phyloP scores from a whole-genome alignment of 371 early-diverging fungal genomes.

The Rhizopus arrhizus region DNA sequence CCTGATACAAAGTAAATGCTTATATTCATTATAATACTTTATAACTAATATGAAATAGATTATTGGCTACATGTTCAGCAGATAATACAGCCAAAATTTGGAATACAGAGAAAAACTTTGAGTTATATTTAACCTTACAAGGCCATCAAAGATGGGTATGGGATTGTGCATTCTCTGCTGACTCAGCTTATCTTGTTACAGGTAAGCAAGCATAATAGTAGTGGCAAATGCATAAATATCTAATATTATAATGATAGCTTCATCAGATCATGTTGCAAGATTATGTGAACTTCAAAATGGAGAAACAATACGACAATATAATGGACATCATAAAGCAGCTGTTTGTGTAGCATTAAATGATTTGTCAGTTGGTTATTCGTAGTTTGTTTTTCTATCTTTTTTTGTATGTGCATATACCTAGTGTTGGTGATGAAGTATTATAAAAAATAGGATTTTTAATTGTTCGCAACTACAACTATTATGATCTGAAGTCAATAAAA shows the following conservation, averaged over 20 bases:
- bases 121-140: constrained; percentile 70
- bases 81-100: constrained; percentile 81
- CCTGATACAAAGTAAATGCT: constrained; percentile 76
- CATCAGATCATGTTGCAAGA: constrained; percentile 86
- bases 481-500: too few species aligned
- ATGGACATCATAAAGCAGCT: constrained; percentile 89
- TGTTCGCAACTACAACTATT: too few species aligned
- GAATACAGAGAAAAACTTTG: constrained; percentile 68
- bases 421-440: too few species aligned
- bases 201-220: constrained; percentile 40
- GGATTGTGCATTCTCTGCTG: constrained; percentile 93
- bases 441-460: too few species aligned
- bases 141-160: constrained; percentile 94
- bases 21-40: not conserved
- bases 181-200: constrained; percentile 88
- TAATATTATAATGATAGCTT: constrained; percentile 49
- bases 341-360: constrained; percentile 93
- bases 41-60: constrained; percentile 34
- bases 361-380: constrained; percentile 56
- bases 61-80: constrained; percentile 87
- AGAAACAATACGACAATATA: constrained; percentile 88
- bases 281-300: constrained; percentile 85
- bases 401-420: not conserved
- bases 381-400: not conserved
- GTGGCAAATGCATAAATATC: not conserved